These are phyloP conservation scores for Vicia villosa DNA, from an alignment of 306 rosid species.

Conservation along the genomic window DNA sequence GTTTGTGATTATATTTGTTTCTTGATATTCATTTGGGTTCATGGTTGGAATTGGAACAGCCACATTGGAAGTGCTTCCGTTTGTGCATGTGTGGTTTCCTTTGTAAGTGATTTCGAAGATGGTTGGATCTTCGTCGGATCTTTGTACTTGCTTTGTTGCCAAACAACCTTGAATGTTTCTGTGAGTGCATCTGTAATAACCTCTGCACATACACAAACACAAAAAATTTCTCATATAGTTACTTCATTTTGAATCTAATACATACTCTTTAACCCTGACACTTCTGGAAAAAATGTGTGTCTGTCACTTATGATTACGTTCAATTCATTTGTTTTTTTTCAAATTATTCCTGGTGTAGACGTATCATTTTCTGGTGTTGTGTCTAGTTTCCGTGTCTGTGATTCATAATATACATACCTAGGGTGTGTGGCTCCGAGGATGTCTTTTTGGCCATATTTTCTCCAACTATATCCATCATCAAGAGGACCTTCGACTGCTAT, in stretches of 20 bases:
- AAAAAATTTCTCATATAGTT: neutral
- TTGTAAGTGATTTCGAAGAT: constrained; percentile 58
- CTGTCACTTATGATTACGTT: no score
- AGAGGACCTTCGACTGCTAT: constrained; percentile 75
- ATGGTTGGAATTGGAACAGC: constrained; percentile 18
- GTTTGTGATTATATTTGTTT: constrained; percentile 33
- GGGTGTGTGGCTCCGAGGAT: constrained; percentile 83
- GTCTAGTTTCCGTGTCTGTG: no score
- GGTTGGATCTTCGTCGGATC: constrained; percentile 59
- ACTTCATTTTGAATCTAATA: no score
- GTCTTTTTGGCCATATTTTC: constrained; percentile 95
- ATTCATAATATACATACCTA: constrained; percentile 44
- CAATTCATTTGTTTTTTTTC: no score
- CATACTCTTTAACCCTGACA: no score
- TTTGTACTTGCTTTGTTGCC: constrained; percentile 75
- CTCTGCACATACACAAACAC: constrained; percentile 43
- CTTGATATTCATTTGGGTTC: constrained; percentile 35
- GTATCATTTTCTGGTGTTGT: no score
- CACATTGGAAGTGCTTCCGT: constrained; percentile 31
- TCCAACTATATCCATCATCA: constrained; percentile 93
- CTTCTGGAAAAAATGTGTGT: no score
- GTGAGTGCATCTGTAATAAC: constrained; percentile 65
- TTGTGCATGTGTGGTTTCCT: constrained; percentile 61
- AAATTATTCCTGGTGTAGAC: no score
- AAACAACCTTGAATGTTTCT: constrained; percentile 58